phyloP scores from a whole-genome alignment of 371 early-diverging fungal species.

The Mucor lusitanicus region DNA sequence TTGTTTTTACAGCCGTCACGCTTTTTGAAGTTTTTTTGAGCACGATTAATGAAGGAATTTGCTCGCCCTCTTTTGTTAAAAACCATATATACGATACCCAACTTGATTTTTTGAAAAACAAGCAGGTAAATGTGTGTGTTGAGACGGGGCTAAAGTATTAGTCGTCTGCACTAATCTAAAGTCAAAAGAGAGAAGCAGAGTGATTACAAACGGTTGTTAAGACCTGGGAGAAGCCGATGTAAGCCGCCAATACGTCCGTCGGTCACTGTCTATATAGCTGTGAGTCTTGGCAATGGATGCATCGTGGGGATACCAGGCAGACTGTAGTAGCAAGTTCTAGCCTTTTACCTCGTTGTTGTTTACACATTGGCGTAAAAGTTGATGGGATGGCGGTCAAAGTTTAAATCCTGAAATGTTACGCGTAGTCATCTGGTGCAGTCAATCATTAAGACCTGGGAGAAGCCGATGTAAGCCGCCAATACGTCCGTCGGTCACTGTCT shows the following conservation, averaged over 20 bases:
- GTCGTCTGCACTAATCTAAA: no score
- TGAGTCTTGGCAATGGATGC: constrained; percentile 17
- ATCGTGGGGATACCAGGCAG: constrained; percentile 13
- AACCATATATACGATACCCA: no score
- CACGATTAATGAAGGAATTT: no score
- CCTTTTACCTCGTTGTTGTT: constrained; percentile 14
- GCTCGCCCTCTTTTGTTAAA: no score
- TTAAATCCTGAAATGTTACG: constrained; percentile 18
- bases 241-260: constrained; percentile 17
- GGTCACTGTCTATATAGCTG: constrained; percentile 9
- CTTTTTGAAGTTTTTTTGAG: no score
- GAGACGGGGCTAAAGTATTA: no score
- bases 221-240: constrained; percentile 19
- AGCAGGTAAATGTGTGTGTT: no score
- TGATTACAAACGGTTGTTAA: constrained; percentile 9
- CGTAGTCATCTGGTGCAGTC: neutral
- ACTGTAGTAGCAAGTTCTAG: constrained; percentile 20
- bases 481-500: constrained; percentile 15
- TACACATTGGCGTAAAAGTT: constrained; percentile 6
- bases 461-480: constrained; percentile 18
- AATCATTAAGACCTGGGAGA: constrained; percentile 14
- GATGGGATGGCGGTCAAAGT: constrained; percentile 18
- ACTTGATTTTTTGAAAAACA: no score
- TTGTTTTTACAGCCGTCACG: no score
- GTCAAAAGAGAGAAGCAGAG: constrained; percentile 11